Evolutionary conservation across 495 filamentous ascomycete species (phyloP).

Genomic region (Lentithecium fluviatile): DNA sequence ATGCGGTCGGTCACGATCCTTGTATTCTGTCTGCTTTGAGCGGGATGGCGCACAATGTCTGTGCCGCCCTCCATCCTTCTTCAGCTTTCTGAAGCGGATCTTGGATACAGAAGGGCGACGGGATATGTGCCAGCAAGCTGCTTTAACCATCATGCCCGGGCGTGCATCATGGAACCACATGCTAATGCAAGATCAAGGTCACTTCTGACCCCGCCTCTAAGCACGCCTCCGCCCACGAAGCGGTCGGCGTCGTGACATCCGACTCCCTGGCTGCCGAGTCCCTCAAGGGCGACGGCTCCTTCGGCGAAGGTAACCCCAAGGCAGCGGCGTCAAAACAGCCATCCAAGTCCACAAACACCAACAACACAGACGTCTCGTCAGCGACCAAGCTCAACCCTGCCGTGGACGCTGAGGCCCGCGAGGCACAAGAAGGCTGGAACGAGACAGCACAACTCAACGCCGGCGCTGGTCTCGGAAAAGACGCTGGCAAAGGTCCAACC

Average conservation of each 20-base stretch:
- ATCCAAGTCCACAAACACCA: constrained; percentile 52
- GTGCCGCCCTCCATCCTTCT: no score
- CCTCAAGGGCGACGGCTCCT: constrained; percentile 51
- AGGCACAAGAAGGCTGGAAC: constrained; percentile 47
- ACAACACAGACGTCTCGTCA: constrained; percentile 56
- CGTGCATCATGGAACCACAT: no score
- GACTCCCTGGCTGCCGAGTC: constrained; percentile 70
- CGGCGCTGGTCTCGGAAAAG: constrained; percentile 30
- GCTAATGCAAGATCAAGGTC: constrained; percentile 27
- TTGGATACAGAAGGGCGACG: no score
- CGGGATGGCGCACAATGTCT: no score
- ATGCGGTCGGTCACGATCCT: no score
- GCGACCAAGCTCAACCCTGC: constrained; percentile 54
- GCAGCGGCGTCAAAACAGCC: constrained; percentile 51
- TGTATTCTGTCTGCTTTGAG: no score
- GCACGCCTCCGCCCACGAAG: constrained; percentile 50
- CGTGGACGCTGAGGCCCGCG: constrained; percentile 49
- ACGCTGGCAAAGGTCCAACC: constrained; percentile 51
- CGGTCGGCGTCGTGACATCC: constrained; percentile 56
- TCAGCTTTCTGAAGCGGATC: no score
- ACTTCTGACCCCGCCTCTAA: constrained; percentile 51
- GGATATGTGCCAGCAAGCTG: no score
- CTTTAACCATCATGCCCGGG: no score
- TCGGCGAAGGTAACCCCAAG: constrained; percentile 51
- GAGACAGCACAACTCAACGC: constrained; percentile 34